Evolutionary conservation across 495 filamentous ascomycete species (phyloP).

Genomic region (Podospora anserina): DNA sequence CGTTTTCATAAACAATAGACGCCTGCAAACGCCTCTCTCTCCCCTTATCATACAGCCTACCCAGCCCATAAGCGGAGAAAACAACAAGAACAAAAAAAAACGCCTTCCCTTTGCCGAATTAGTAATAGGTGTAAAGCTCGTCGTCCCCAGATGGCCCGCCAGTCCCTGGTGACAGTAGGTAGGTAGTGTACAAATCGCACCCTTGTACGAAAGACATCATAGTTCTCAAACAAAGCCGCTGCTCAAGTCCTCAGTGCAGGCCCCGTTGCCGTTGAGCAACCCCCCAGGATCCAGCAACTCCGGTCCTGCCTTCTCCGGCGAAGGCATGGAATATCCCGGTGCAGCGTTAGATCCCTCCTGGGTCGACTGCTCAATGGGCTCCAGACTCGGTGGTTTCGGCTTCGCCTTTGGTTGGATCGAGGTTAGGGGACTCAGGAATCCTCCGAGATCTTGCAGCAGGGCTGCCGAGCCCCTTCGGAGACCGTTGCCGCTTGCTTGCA

Average conservation of each 20-base stretch:
- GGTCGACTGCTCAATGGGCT: slow-evolving; percentile 35
- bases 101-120: background rate
- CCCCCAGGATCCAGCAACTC: slow-evolving; percentile 57
- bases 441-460: slow-evolving; percentile 58
- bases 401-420: slow-evolving; percentile 23
- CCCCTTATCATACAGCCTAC: background rate
- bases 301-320: slow-evolving; percentile 21
- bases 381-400: slow-evolving; percentile 33
- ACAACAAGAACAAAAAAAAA: background rate
- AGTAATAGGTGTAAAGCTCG: background rate
- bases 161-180: background rate
- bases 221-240: background rate
- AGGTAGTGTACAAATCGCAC: background rate
- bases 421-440: slow-evolving; percentile 41
- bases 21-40: background rate
- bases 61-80: background rate
- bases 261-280: slow-evolving; percentile 31
- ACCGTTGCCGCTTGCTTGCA: slow-evolving; percentile 36
- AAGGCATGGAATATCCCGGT: background rate
- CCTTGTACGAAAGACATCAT: background rate
- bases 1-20: background rate
- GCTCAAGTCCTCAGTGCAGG: background rate
- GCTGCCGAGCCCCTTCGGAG: slow-evolving; percentile 49
- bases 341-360: slow-evolving; percentile 25
- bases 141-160: background rate